Conservation (phyloP, 2,329 filamentous ascomycete genomes). For the Nannizziopsis barbatae region DNA sequence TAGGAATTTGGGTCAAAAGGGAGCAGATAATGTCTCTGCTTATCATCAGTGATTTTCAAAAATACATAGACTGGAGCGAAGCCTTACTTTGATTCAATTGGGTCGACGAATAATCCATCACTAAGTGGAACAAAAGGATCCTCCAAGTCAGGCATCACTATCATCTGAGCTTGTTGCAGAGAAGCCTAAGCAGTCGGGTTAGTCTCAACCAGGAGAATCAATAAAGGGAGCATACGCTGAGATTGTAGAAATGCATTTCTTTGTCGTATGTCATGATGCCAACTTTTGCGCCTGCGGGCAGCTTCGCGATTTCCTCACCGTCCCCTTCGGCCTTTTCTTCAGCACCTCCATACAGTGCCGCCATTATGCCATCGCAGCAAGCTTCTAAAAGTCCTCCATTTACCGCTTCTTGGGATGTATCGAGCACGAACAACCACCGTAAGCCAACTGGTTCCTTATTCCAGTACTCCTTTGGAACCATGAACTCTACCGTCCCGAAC, state of each 20-base stretch:
- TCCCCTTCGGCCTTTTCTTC: conserved; percentile 38
- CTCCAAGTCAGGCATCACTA: conserved; percentile 95
- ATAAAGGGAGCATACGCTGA: conserved; percentile 51
- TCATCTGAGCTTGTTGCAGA: conserved; percentile 85
- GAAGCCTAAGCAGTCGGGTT: conserved; percentile 43
- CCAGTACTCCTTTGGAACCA: conserved; percentile 98
- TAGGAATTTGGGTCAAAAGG: conserved; percentile 72
- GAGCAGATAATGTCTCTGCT: conserved; percentile 63
- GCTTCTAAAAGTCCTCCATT: conserved; percentile 85
- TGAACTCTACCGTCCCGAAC: conserved; percentile 86
- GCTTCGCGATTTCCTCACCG: conserved; percentile 45
- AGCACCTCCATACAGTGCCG: conserved; percentile 62
- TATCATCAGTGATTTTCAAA: conserved; percentile 1
- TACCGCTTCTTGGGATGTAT: conserved; percentile 82
- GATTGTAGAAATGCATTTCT: conserved; percentile 96
- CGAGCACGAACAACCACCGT: conserved; percentile 81
- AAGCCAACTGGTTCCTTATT: conserved; percentile 83
- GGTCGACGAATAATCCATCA: conserved; percentile 88
- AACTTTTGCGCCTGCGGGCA: conserved; percentile 73
- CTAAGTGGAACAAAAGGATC: conserved; percentile 90
- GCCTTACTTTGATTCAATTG: conserved; percentile 66
- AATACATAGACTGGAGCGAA: neutral
- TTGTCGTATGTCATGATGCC: conserved; percentile 95
- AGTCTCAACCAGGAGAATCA: conserved; percentile 17
- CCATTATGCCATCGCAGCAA: conserved; percentile 78